Percentiles rank a stretch among this genome's conserved stretches.
These are phyloP conservation scores for Heimioporus sp. DNA, from an alignment of 768 basidiomycete genomes.

Conservation along the genomic window DNA sequence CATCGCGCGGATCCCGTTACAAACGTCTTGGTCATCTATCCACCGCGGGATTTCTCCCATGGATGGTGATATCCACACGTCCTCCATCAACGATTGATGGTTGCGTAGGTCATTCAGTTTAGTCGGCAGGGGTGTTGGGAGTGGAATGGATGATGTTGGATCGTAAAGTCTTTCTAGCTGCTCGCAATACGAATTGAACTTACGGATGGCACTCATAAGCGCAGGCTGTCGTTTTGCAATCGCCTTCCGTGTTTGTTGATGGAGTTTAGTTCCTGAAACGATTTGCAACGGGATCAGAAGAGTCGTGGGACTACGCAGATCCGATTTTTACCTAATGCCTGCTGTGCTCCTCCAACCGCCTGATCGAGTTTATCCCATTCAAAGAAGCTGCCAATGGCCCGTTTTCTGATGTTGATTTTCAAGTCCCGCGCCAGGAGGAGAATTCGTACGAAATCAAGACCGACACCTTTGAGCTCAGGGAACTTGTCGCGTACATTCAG, in stretches of 20 bases:
- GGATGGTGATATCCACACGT: slow-evolving; percentile 16
- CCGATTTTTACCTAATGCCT: no score
- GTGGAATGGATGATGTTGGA: slow-evolving; percentile 26
- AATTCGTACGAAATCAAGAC: neutral
- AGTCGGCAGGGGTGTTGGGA: slow-evolving; percentile 32
- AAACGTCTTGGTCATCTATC: neutral
- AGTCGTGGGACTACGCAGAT: no score
- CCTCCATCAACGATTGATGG: slow-evolving; percentile 31
- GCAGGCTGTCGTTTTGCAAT: slow-evolving; percentile 1
- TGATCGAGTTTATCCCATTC: slow-evolving; percentile 2
- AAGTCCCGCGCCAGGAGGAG: neutral
- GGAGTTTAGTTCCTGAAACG: slow-evolving; percentile 8
- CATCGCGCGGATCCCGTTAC: neutral
- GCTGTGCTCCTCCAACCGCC: neutral
- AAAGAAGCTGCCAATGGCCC: neutral
- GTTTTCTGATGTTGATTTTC: slow-evolving; percentile 2
- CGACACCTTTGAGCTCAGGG: neutral
- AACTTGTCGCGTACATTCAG: slow-evolving; percentile 1
- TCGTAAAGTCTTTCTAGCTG: slow-evolving; percentile 16
- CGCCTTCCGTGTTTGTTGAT: neutral
- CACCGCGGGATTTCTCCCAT: neutral
- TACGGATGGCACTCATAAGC: slow-evolving; percentile 6
- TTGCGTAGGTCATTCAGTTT: slow-evolving; percentile 19
- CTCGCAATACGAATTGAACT: slow-evolving; percentile 31
- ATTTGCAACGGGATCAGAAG: no score